A percentile compares a stretch with the other conserved stretches of the same genome.
phyloP scores from a whole-genome alignment of 208 protist species.

The Naegleria lovaniensis region DNA sequence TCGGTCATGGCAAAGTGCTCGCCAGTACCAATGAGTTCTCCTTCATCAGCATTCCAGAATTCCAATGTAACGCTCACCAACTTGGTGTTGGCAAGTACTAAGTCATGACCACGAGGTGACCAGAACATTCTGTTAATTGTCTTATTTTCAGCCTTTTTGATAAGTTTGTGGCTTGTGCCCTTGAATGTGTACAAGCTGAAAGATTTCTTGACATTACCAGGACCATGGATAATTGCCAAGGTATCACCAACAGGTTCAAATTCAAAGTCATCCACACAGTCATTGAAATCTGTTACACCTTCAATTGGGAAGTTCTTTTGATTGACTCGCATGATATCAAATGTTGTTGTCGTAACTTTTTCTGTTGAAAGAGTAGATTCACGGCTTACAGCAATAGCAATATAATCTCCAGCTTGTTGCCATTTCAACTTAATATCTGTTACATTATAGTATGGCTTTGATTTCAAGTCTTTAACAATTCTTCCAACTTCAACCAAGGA shows the following conservation, averaged over 20 bases:
- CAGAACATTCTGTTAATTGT: not conserved
- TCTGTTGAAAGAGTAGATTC: not conserved
- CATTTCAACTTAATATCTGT: not conserved
- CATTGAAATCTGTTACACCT: not conserved
- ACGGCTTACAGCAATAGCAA: not conserved
- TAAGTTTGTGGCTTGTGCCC: not conserved
- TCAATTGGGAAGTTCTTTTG: conserved; percentile 15
- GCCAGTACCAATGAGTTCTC: conserved; percentile 32
- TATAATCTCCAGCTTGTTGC: not conserved
- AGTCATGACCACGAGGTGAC: not conserved
- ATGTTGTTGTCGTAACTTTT: not conserved
- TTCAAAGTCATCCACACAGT: not conserved
- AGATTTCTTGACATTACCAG: not conserved
- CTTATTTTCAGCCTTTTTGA: not conserved
- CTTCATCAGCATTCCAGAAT: conserved; percentile 16
- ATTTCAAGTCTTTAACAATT: not conserved
- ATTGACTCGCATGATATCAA: not conserved
- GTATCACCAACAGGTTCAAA: not conserved
- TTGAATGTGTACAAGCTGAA: conserved; percentile 12
- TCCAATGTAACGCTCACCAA: not conserved
- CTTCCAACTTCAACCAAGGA: not conserved
- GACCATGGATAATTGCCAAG: not conserved
- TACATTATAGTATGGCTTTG: not conserved
- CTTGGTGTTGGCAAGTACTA: not conserved
- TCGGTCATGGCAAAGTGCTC: conserved; percentile 64